A percentile compares a stretch with the other conserved stretches of the same genome.
These are phyloP conservation scores for Pholiota molesta DNA, from an alignment of 768 basidiomycete genomes.

Conservation along the genomic window DNA sequence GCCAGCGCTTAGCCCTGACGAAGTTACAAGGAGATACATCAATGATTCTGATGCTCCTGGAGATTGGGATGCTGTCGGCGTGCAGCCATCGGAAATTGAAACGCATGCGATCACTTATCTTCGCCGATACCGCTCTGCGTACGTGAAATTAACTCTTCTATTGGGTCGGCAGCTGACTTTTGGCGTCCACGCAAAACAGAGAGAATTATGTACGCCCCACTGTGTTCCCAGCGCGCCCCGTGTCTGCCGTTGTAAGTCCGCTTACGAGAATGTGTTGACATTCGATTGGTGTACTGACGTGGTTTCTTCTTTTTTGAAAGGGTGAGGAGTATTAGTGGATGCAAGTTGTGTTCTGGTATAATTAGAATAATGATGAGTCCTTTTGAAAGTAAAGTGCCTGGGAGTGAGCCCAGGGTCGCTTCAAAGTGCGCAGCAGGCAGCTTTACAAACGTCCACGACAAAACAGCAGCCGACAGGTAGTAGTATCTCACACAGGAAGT, in stretches of 20 bases:
- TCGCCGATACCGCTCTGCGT: constrained; percentile 88
- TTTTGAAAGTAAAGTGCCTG: constrained; percentile 10
- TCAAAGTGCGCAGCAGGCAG: constrained; percentile 21
- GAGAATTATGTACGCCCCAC: constrained; percentile 73
- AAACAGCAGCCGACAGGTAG: constrained; percentile 11
- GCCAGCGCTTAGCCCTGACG: constrained; percentile 90
- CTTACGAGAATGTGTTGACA: constrained; percentile 17
- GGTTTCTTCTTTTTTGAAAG: constrained; percentile 16
- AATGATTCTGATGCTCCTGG: constrained; percentile 76
- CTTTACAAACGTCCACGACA: neutral
- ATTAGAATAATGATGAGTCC: constrained; percentile 23
- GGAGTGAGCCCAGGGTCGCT: constrained; percentile 11
- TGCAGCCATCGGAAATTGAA: constrained; percentile 84
- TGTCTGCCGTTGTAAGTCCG: constrained; percentile 34
- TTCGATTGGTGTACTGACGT: constrained; percentile 6
- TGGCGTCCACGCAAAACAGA: constrained; percentile 29
- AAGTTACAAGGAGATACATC: constrained; percentile 85
- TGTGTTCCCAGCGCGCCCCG: constrained; percentile 58
- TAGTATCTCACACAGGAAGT: constrained; percentile 19
- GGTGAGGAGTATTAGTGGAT: constrained; percentile 30
- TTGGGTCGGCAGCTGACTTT: constrained; percentile 14
- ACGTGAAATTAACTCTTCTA: constrained; percentile 38
- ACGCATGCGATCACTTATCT: constrained; percentile 86
- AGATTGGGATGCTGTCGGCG: constrained; percentile 83
- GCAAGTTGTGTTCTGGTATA: constrained; percentile 18